These are phyloP conservation scores for Vaucheria bursata DNA, from an alignment of 352 stramenopile species.

Conservation along the genomic window DNA sequence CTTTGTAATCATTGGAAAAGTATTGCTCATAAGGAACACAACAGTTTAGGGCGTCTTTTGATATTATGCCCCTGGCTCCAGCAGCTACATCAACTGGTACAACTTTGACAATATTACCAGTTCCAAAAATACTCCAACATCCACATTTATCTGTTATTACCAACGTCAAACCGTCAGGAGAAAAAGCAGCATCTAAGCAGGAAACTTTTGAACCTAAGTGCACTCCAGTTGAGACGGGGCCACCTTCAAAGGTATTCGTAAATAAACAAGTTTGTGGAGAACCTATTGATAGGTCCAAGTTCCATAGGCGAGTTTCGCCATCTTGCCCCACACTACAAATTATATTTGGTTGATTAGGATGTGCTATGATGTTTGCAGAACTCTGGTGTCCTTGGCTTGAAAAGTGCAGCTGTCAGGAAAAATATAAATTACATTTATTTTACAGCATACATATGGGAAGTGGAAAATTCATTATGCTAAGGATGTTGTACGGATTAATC, in stretches of 20 bases:
- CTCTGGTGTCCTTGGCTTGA: neutral
- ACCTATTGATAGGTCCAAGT: slow-evolving; percentile 1
- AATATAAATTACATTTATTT: no score
- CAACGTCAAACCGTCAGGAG: slow-evolving; percentile 21
- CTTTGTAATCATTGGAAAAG: slow-evolving; percentile 75
- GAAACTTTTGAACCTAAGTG: slow-evolving; percentile 8
- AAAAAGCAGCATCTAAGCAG: slow-evolving; percentile 25
- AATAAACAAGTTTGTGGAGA: neutral
- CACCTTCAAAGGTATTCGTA: slow-evolving; percentile 15
- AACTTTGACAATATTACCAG: slow-evolving; percentile 13
- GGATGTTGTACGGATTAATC: no score
- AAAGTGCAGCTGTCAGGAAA: neutral
- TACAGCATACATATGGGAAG: no score
- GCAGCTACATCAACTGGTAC: neutral
- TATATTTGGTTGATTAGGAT: slow-evolving; percentile 13
- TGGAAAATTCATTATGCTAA: no score
- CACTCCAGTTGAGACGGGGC: slow-evolving; percentile 14
- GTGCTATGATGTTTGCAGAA: slow-evolving; percentile 8
- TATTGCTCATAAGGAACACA: slow-evolving; percentile 64
- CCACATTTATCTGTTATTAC: slow-evolving; percentile 26
- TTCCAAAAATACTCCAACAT: slow-evolving; percentile 33
- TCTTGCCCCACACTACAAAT: slow-evolving; percentile 16
- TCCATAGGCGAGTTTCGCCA: slow-evolving; percentile 22
- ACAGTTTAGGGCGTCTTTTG: neutral
- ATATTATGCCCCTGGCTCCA: neutral